These are phyloP conservation scores for Corymbia maculata DNA, from an alignment of 345 rosid species.

Conservation along the genomic window DNA sequence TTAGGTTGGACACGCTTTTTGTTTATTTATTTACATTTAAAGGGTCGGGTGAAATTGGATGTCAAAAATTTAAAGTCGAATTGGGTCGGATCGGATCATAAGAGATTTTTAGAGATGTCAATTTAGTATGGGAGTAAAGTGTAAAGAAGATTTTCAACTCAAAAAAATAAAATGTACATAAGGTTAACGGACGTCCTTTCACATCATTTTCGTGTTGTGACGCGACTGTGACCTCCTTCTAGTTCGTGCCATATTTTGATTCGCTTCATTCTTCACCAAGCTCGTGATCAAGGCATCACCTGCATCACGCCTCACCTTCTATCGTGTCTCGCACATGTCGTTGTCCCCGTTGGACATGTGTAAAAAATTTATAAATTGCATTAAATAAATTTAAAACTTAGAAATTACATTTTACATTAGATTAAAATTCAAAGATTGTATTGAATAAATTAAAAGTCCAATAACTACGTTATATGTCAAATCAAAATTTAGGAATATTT, in stretches of 20 bases:
- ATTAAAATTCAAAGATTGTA: too few species aligned
- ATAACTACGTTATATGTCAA: too few species aligned
- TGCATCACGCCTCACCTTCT: too few species aligned
- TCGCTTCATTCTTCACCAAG: too few species aligned
- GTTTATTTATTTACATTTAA: neutral
- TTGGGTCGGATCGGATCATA: rapidly evolving
- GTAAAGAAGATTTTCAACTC: neutral
- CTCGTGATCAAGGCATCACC: neutral
- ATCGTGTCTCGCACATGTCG: too few species aligned
- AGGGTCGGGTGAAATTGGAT: neutral
- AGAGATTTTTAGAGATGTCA: rapidly evolving
- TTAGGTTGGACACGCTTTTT: neutral
- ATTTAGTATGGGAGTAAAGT: rapidly evolving
- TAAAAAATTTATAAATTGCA: too few species aligned
- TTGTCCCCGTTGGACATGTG: too few species aligned
- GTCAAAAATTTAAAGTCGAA: neutral
- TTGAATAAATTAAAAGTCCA: too few species aligned
- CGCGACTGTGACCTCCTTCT: neutral
- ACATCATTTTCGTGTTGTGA: neutral
- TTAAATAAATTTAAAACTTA: too few species aligned
- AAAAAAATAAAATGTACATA: too few species aligned
- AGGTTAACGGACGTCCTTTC: rapidly evolving
- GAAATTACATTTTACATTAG: too few species aligned
- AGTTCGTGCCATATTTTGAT: neutral
- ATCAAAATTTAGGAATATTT: too few species aligned